phyloP scores from a whole-genome alignment of 2,329 filamentous ascomycete species.

The Claviceps lovelessii region DNA sequence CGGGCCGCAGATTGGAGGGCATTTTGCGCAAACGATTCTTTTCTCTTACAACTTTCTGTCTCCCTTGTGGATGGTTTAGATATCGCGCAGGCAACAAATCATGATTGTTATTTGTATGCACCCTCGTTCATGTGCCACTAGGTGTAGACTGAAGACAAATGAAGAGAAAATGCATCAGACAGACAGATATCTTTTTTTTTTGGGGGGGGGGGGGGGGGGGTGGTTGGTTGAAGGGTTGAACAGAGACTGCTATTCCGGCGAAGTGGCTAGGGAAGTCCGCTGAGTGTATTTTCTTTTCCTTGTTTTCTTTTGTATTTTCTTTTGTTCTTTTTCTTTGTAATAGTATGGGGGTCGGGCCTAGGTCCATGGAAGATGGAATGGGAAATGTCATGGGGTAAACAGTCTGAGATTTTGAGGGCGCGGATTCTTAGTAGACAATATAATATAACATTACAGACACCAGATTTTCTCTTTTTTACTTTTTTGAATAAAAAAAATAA shows the following conservation, averaged over 20 bases:
- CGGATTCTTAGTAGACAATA: no score
- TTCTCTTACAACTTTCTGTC: not conserved
- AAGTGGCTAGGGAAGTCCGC: not conserved
- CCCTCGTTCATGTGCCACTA: no score
- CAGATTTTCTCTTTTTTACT: no score
- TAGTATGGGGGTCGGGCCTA: no score
- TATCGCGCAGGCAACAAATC: not conserved
- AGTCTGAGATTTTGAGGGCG: no score
- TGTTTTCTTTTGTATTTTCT: not conserved
- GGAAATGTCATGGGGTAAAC: no score
- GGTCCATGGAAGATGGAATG: no score
- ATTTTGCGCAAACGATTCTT: not conserved
- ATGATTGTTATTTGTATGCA: not conserved
- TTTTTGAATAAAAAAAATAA: no score
- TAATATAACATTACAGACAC: no score
- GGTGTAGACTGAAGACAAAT: not conserved
- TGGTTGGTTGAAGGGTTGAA: not conserved
- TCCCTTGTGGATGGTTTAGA: not conserved
- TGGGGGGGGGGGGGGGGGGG: no score
- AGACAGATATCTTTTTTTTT: not conserved
- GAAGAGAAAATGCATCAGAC: not conserved
- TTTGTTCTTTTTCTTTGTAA: not conserved
- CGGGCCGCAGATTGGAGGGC: constrained; percentile 11
- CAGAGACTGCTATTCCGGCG: not conserved
- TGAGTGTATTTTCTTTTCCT: not conserved